These are phyloP conservation scores for Pyrenophora graminea DNA, from an alignment of 2,329 filamentous ascomycete species.

Conservation along the genomic window DNA sequence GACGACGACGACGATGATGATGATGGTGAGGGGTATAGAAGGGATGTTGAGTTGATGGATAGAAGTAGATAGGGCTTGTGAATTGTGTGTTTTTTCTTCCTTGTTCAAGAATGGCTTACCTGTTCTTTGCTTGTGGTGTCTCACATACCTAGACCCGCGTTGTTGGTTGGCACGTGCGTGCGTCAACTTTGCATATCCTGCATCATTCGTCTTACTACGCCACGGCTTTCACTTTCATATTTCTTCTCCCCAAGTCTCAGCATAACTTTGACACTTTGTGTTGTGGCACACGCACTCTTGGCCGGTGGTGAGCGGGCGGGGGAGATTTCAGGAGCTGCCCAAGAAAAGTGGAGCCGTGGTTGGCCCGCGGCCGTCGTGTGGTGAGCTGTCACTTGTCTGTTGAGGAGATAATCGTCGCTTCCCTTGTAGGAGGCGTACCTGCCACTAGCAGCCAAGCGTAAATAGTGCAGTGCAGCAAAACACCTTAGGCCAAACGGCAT, in stretches of 20 bases:
- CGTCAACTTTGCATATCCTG: too few species aligned
- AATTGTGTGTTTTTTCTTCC: too few species aligned
- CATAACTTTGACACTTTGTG: too few species aligned
- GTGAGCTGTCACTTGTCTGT: slow-evolving; percentile 12
- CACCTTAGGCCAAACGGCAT: not conserved
- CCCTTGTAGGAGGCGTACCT: not conserved
- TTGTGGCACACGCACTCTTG: not conserved
- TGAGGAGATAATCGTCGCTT: not conserved
- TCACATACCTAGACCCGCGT: too few species aligned
- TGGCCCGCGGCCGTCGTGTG: slow-evolving; percentile 1
- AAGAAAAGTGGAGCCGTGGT: slow-evolving; percentile 2
- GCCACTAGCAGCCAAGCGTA: not conserved
- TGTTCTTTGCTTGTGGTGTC: too few species aligned
- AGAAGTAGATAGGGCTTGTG: slow-evolving; percentile 17
- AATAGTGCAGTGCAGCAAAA: not conserved
- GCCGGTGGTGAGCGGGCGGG: not conserved
- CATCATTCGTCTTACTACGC: too few species aligned
- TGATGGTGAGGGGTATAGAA: slow-evolving; percentile 5
- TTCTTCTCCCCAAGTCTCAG: too few species aligned
- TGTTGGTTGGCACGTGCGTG: too few species aligned
- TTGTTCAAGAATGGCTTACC: too few species aligned
- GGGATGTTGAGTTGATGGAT: slow-evolving; percentile 9
- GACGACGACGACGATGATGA: slow-evolving; percentile 1
- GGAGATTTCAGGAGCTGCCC: slow-evolving; percentile 8
- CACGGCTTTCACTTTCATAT: too few species aligned